Percentiles rank a stretch among this genome's conserved stretches.
Conservation (phyloP, 108 stramenopile genomes). For the Cyclotella kingstonii region DNA sequence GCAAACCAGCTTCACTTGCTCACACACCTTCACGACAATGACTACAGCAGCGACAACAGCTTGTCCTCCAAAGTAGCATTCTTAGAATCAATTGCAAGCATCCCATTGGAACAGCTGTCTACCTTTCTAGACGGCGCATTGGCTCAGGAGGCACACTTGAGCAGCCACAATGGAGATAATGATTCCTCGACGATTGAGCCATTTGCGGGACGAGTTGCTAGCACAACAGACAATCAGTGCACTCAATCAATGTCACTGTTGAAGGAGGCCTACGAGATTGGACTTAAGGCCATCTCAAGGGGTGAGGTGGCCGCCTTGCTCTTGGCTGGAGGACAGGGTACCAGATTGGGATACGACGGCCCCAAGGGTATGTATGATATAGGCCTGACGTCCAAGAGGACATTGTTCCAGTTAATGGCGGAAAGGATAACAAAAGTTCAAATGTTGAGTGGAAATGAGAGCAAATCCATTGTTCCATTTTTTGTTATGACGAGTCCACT, state of each 20-base stretch:
- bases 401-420: constrained; percentile 84
- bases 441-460: constrained; percentile 28
- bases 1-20: too few relatives aligned
- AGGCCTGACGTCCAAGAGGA: constrained; percentile 78
- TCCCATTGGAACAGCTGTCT: too few relatives aligned
- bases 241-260: constrained; percentile 13
- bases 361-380: constrained; percentile 98
- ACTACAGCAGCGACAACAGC: too few relatives aligned
- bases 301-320: constrained; percentile 90
- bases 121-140: too few relatives aligned
- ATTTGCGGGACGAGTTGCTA: constrained; percentile 49
- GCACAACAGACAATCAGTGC: too few relatives aligned
- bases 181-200: constrained; percentile 53
- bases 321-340: constrained; percentile 95
- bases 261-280: constrained; percentile 24
- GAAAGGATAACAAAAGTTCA: constrained; percentile 77
- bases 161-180: too few relatives aligned
- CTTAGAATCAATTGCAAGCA: too few relatives aligned
- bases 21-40: too few relatives aligned
- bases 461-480: constrained; percentile 59
- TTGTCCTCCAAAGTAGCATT: too few relatives aligned
- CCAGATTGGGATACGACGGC: constrained; percentile 90
- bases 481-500: constrained; percentile 98
- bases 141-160: too few relatives aligned
- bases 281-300: constrained; percentile 57